These are phyloP conservation scores for Salvia rosmarinus DNA, from an alignment of 257 asterid species.

Conservation along the genomic window DNA sequence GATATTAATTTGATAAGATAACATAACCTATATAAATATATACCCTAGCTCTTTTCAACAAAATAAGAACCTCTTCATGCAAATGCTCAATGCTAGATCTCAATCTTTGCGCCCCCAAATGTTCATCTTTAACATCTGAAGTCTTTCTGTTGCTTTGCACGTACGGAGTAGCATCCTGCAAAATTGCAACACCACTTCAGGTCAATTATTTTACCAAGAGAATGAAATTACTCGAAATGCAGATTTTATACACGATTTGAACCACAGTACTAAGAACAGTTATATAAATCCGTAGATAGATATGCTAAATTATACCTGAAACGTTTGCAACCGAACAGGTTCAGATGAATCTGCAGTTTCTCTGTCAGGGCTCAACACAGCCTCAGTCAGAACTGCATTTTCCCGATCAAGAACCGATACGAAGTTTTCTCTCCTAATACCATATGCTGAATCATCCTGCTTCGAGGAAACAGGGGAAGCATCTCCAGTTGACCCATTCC, in stretches of 20 bases:
- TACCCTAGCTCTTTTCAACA: conserved; percentile 12
- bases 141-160: conserved; percentile 46
- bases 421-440: conserved; percentile 31
- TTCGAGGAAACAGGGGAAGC: conserved; percentile 40
- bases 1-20: not conserved
- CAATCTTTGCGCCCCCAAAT: conserved; percentile 54
- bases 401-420: conserved; percentile 28
- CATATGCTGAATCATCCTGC: conserved; percentile 25
- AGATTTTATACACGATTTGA: conserved; percentile 7
- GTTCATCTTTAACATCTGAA: conserved; percentile 36
- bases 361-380: conserved; percentile 24
- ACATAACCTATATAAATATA: not conserved
- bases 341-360: conserved; percentile 41
- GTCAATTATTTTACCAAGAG: conserved; percentile 3
- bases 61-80: conserved; percentile 71
- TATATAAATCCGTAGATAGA: not conserved
- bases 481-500: conserved; percentile 40
- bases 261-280: not conserved
- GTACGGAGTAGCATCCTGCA: conserved; percentile 47
- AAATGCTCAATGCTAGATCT: conserved; percentile 83
- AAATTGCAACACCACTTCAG: conserved; percentile 32
- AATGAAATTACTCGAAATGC: not conserved
- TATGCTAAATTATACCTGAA: conserved; percentile 50
- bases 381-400: conserved; percentile 37
- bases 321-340: conserved; percentile 28